Evolutionary conservation across 768 basidiomycete genomes (phyloP).

Genomic region (Termitomyces sp.): DNA sequence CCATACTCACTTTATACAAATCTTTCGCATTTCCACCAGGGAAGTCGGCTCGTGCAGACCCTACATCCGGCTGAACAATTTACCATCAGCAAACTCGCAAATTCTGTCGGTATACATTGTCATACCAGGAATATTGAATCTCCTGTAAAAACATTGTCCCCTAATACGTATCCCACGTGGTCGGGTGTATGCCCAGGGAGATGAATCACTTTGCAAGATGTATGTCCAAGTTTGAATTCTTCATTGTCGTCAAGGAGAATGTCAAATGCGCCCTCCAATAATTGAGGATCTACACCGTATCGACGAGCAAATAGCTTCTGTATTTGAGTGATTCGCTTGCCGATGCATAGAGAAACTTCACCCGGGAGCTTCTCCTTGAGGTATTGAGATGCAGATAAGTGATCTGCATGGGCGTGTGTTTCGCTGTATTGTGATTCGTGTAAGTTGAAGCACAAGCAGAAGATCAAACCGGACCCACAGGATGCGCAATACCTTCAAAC

Average conservation of each 20-base stretch:
- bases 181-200: constrained; percentile 30
- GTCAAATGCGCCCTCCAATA: constrained; percentile 28
- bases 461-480: constrained; percentile 21
- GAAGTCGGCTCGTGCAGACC: constrained; percentile 36
- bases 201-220: constrained; percentile 29
- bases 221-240: constrained; percentile 27
- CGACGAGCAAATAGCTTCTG: constrained; percentile 31
- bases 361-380: constrained; percentile 26
- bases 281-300: constrained; percentile 26
- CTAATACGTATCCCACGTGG: constrained; percentile 30
- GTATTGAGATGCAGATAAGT: constrained; percentile 34
- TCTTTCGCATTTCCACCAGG: constrained; percentile 34
- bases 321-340: constrained; percentile 30
- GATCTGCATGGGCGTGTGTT: constrained; percentile 38
- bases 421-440: constrained; percentile 19
- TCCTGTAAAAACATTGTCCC: constrained; percentile 33
- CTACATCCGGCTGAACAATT: constrained; percentile 30
- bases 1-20: constrained; percentile 26
- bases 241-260: constrained; percentile 31
- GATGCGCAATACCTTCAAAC: constrained; percentile 28
- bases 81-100: not conserved
- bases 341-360: constrained; percentile 31
- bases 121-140: constrained; percentile 32
- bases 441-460: not conserved
- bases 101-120: not conserved